Base-by-base conservation (phyloP, 2,329 filamentous ascomycete genomes). In the Aspergillus puulaauensis region DNA sequence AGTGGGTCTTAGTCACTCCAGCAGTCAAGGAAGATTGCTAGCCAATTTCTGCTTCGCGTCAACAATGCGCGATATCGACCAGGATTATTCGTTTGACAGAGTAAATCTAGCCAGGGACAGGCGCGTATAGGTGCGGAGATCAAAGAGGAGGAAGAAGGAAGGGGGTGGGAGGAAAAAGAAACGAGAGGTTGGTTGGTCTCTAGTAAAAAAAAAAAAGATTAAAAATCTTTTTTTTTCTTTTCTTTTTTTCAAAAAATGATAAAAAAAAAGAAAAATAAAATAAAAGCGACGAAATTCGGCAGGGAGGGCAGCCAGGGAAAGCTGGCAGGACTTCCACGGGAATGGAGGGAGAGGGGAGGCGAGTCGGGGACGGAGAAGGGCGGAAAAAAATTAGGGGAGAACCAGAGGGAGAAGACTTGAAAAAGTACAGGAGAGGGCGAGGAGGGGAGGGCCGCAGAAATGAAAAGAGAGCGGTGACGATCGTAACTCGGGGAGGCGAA, bases 1-100 rank as follows among this genome's bases (percentile, higher is more conserved):
- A 68, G 72, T 74, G 73, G 72, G 72, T 74, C 72, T 73, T 64
- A 63, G 61, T 68, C 66, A 72, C 67, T 37, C 35, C 67, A 70
- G 66, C 70, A 68, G 67, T 68, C 66, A 62, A 61, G 61, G 58
- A 58, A 56, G 58, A 62, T 57, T 60, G 61, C 61, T 64, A 64
- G 59, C 52, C 61, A 58, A 70, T 64, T 70, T 68, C 63, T 70
- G 68, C 66, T 72, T 73, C 69, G 70, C 72, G 70, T 72, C 68
- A 69, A 67, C 61, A 65, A 67, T 66, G 63, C 64, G 63, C 61
- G 62, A 56, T 56, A 66, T 60, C 59, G 61, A 66, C 64, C 58
- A 56, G 59, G 60, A 60, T 63, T 49, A 52, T 58, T 57, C 43
- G 52, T 54, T 48, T 54, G 59, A 60, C 63, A 54, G 60, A 39